Evolutionary conservation across 345 rosid species (phyloP).

Genomic region (Hevea brasiliensis): DNA sequence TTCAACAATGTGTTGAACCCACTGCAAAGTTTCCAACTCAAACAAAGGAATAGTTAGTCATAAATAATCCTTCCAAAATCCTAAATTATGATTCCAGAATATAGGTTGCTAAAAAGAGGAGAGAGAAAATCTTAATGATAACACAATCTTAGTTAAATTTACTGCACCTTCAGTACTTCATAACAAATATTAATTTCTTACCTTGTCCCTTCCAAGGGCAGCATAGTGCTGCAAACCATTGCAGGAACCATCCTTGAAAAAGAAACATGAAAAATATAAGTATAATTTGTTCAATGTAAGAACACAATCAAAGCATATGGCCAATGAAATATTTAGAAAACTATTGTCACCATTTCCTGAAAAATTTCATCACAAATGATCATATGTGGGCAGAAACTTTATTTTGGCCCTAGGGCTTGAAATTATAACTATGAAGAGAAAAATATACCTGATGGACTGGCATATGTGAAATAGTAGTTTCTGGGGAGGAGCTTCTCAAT

Average conservation of each 20-base stretch:
- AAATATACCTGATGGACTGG: constrained; percentile 89
- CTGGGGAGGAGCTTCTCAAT: constrained; percentile 78
- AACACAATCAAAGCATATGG: background rate
- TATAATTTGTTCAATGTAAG: constrained; percentile 1
- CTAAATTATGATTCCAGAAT: background rate
- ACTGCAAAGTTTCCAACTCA: background rate
- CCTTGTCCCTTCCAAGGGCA: constrained; percentile 98
- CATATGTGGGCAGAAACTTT: background rate
- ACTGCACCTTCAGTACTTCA: background rate
- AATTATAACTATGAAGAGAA: background rate
- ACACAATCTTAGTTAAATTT: background rate
- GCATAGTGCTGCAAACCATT: constrained; percentile 99
- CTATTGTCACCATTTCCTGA: background rate
- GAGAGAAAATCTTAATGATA: background rate
- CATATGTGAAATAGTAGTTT: constrained; percentile 67
- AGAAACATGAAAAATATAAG: constrained; percentile 23
- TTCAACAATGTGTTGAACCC: background rate
- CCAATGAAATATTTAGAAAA: too few species aligned
- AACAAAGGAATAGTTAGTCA: background rate
- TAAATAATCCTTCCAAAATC: constrained; percentile 7
- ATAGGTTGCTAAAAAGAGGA: background rate
- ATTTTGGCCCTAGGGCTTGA: background rate
- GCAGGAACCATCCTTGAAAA: constrained; percentile 95
- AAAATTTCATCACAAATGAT: background rate
- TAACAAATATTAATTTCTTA: constrained; percentile 33